A percentile compares a stretch with the other conserved stretches of the same genome.
Evolutionary conservation across 2,329 filamentous ascomycete species (phyloP).

Genomic region (Aureobasidium sp.): DNA sequence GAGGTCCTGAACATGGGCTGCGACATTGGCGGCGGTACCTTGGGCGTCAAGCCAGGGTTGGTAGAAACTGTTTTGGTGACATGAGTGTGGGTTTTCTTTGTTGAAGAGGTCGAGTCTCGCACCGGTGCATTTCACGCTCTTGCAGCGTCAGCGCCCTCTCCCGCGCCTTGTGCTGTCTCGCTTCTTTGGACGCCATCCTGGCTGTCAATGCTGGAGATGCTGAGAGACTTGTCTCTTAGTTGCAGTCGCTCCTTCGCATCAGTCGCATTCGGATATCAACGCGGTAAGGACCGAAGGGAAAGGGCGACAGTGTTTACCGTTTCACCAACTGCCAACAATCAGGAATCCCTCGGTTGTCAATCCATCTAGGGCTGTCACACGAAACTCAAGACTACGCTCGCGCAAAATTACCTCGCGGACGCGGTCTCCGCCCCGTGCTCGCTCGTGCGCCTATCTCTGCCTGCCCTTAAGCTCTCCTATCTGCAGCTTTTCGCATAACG

Average conservation of each 20-base stretch:
- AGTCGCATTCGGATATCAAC: no score
- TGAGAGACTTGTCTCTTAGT: not conserved
- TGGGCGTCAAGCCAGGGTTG: slow-evolving; percentile 24
- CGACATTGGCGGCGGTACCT: slow-evolving; percentile 23
- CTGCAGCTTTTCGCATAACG: no score
- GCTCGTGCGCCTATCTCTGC: no score
- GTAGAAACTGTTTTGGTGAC: slow-evolving; percentile 16
- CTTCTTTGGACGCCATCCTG: not conserved
- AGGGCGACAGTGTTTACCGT: not conserved
- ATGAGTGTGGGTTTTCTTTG: not conserved
- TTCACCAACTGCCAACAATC: not conserved
- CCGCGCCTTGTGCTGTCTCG: not conserved
- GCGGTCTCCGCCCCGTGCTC: not conserved
- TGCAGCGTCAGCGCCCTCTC: slow-evolving; percentile 16
- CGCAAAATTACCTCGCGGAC: not conserved
- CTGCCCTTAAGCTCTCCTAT: no score
- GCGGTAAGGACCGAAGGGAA: not conserved
- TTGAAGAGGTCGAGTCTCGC: not conserved
- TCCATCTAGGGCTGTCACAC: not conserved
- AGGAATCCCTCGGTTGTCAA: not conserved
- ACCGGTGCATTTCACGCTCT: slow-evolving; percentile 20
- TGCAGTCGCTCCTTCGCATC: not conserved
- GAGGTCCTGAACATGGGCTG: slow-evolving; percentile 15
- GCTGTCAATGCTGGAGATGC: not conserved
- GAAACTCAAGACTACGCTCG: not conserved